Evolutionary conservation across 495 filamentous ascomycete species (phyloP).

Genomic region (Podospora pseudoanserina): DNA sequence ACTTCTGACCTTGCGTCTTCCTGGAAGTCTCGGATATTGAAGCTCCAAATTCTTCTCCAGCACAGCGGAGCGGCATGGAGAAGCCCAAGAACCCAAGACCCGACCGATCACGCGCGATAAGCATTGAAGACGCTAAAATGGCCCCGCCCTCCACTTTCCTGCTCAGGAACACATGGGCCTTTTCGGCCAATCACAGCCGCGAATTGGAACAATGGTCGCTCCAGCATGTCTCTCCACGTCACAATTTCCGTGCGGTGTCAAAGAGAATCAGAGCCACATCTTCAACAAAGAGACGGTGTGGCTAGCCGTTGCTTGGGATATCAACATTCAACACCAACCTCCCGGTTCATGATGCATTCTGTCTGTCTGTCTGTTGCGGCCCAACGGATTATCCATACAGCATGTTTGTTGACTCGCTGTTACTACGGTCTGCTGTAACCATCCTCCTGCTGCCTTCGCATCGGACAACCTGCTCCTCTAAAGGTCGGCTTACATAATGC

Average conservation of each 20-base stretch:
- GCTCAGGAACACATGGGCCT: slow-evolving; percentile 4
- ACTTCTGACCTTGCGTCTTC: background rate
- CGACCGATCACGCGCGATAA: slow-evolving; percentile 6
- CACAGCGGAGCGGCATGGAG: slow-evolving; percentile 1
- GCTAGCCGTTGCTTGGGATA: background rate
- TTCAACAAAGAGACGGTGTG: background rate
- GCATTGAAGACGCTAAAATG: background rate
- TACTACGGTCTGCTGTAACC: background rate
- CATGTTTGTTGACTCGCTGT: background rate
- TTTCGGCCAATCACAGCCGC: background rate
- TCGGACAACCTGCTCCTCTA: background rate
- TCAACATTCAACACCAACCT: background rate
- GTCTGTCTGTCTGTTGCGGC: background rate
- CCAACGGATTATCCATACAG: background rate
- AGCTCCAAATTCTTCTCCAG: slow-evolving; percentile 4
- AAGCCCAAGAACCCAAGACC: background rate
- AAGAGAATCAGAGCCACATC: background rate
- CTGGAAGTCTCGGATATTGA: slow-evolving; percentile 9
- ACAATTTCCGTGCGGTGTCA: background rate
- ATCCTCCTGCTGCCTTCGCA: background rate
- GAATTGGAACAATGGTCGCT: slow-evolving; percentile 4
- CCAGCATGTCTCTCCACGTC: slow-evolving; percentile 7
- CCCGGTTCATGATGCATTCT: background rate
- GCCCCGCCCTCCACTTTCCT: background rate
- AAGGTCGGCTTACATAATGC: background rate